phyloP scores from a whole-genome alignment of 2,329 filamentous ascomycete genomes.

The Penicillium sp. region DNA sequence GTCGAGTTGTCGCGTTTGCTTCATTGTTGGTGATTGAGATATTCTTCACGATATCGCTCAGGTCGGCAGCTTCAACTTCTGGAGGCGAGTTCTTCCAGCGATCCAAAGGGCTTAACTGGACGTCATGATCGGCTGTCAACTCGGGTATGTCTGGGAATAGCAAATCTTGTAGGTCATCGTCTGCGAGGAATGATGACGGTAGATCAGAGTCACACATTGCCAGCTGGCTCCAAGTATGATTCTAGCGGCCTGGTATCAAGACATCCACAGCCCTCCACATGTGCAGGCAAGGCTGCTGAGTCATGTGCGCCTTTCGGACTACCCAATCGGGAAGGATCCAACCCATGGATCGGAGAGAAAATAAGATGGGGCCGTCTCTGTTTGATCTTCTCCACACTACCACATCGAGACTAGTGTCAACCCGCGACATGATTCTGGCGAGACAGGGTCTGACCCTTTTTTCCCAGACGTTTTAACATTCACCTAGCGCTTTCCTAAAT shows the following conservation, averaged over 20 bases:
- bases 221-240: too few species aligned
- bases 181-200: neutral
- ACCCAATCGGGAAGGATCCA: too few species aligned
- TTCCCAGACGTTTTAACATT: too few species aligned
- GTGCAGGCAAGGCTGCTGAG: too few species aligned
- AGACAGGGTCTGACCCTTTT: too few species aligned
- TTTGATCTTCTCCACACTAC: neutral
- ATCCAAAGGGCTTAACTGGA: constrained; percentile 56
- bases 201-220: neutral
- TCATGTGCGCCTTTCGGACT: neutral
- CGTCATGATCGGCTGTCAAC: neutral
- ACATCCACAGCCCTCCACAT: too few species aligned
- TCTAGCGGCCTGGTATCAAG: too few species aligned
- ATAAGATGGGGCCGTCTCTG: too few species aligned
- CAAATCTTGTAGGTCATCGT: neutral
- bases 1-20: neutral
- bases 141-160: neutral
- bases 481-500: too few species aligned
- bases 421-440: too few species aligned
- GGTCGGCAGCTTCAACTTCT: constrained; percentile 61
- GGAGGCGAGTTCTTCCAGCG: constrained; percentile 64
- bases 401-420: too few species aligned
- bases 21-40: constrained; percentile 8
- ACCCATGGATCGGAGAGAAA: too few species aligned
- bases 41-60: constrained; percentile 60